Evolutionary conservation across 148 eudicot species (phyloP), one percentile per base, ranked within the genome.

Genomic region (Fagopyrum esculentum): DNA sequence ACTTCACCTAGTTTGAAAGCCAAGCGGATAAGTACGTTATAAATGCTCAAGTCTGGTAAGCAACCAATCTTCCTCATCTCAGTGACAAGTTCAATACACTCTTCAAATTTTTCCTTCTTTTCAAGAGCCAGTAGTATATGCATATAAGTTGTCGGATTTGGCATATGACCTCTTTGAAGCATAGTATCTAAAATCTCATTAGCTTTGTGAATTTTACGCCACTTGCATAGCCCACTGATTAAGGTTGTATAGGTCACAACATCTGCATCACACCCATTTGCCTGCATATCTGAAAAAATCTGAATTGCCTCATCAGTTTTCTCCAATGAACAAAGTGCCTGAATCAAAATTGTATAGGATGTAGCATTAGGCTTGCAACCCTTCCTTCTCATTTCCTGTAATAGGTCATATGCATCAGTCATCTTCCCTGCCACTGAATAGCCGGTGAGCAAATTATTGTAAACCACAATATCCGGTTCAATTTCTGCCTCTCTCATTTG

Each of bases 381-480:
- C 76, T 94, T 94, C 78, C 87, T 83, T 77, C 91, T 91, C 97
- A 94, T 94, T 84, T 94, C 98, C 78, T 87, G 61, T 85, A 94
- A 84, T 71, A 94, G 90, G 82, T 91, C 93, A 78, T 87, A 91
- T 54, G 91, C 97, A 84, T 94, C 97, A 0, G 81, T 87, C 87
- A 94, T 94, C 75, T 94, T 94, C 80, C 93, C 87, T 5, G 90
- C 92, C 50, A 75, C 78, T 5, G 90, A 86, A 78, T 94, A 94
- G 76, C 98, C 97, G 74, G 77, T 85, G 77, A 94, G 92, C 83
- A 94, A 83, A 77, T 88, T 94, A 77, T 94, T 94, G 70, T 86
- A 92, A 35, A 90, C 97, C 74, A 94, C 97, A 47, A 94, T 81
- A 77, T 94, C 98, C 3, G 98, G 96, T 74, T 92, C 97, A 75